phyloP scores from a whole-genome alignment of 2,329 filamentous ascomycete genomes.

The Fusarium sp. region DNA sequence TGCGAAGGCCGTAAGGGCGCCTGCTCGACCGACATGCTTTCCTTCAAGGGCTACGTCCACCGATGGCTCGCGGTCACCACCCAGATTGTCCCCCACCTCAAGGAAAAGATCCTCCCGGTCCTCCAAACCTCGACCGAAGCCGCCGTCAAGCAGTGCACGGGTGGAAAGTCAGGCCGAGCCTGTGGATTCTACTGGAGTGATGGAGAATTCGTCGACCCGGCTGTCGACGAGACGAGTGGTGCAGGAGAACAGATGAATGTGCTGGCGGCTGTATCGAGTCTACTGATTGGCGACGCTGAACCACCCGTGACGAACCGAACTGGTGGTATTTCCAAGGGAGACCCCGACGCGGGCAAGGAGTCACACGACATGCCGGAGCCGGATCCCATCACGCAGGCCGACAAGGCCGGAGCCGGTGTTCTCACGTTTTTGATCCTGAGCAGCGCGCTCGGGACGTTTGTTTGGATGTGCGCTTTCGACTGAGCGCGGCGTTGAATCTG shows the following conservation, averaged over 20 bases:
- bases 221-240: slow-evolving; percentile 65
- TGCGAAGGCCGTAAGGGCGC: slow-evolving; percentile 68
- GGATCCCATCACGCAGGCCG: slow-evolving; percentile 55
- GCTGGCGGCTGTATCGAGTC: slow-evolving; percentile 64
- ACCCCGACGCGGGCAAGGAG: slow-evolving; percentile 54
- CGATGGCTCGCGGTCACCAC: slow-evolving; percentile 73
- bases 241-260: slow-evolving; percentile 71
- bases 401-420: slow-evolving; percentile 62
- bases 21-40: slow-evolving; percentile 78
- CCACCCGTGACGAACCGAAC: slow-evolving; percentile 58
- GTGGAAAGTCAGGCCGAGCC: slow-evolving; percentile 65
- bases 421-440: slow-evolving; percentile 59
- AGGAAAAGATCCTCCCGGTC: slow-evolving; percentile 65
- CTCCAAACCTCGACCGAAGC: slow-evolving; percentile 68
- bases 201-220: slow-evolving; percentile 57
- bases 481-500: slow-evolving; percentile 25
- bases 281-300: slow-evolving; percentile 56
- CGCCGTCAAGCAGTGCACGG: slow-evolving; percentile 72
- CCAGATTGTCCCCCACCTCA: slow-evolving; percentile 71
- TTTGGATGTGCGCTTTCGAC: slow-evolving; percentile 61
- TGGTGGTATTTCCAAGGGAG: slow-evolving; percentile 62
- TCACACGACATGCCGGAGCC: slow-evolving; percentile 46
- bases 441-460: slow-evolving; percentile 56
- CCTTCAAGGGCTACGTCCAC: slow-evolving; percentile 78
- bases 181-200: slow-evolving; percentile 75